A percentile compares a stretch with the other conserved stretches of the same genome.
Evolutionary conservation across 495 filamentous ascomycete genomes (phyloP).

Genomic region (Lichenothelia convexa): DNA sequence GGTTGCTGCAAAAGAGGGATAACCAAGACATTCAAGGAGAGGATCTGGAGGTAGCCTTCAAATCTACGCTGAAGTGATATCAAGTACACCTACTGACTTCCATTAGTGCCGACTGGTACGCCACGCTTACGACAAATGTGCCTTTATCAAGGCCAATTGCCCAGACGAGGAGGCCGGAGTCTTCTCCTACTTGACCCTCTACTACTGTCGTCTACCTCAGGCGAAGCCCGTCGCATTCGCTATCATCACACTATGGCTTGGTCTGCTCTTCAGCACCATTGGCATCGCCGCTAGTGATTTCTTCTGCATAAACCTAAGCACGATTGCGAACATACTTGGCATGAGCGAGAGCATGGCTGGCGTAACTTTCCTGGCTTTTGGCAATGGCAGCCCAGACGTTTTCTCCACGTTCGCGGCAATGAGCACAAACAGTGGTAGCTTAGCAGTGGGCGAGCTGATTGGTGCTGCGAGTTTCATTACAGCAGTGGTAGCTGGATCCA

Average conservation of each 20-base stretch:
- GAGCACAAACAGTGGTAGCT: slow-evolving; percentile 84
- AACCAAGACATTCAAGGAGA: too few species aligned
- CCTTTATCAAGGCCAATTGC: slow-evolving; percentile 68
- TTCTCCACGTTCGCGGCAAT: slow-evolving; percentile 98
- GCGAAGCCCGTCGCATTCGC: slow-evolving; percentile 60
- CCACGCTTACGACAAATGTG: slow-evolving; percentile 59
- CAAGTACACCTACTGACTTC: too few species aligned
- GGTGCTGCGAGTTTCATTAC: slow-evolving; percentile 95
- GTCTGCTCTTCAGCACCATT: slow-evolving; percentile 87
- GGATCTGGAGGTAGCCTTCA: slow-evolving; percentile 9
- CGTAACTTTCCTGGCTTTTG: slow-evolving; percentile 92
- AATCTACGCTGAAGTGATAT: neutral
- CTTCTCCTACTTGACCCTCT: slow-evolving; percentile 73
- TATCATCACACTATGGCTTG: slow-evolving; percentile 65
- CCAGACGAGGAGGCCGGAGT: slow-evolving; percentile 78
- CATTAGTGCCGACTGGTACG: slow-evolving; percentile 66
- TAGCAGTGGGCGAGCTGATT: slow-evolving; percentile 90
- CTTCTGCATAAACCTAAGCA: slow-evolving; percentile 91
- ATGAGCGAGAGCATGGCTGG: slow-evolving; percentile 93
- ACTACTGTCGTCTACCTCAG: slow-evolving; percentile 64
- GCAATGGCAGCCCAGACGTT: slow-evolving; percentile 97
- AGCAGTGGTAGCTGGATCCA: slow-evolving; percentile 91
- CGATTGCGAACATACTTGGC: slow-evolving; percentile 68
- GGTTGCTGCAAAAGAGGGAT: slow-evolving; percentile 1
- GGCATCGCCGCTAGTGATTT: slow-evolving; percentile 98